Conservation (phyloP, 2,329 filamentous ascomycete genomes). For the Sarocladium oryzae region DNA sequence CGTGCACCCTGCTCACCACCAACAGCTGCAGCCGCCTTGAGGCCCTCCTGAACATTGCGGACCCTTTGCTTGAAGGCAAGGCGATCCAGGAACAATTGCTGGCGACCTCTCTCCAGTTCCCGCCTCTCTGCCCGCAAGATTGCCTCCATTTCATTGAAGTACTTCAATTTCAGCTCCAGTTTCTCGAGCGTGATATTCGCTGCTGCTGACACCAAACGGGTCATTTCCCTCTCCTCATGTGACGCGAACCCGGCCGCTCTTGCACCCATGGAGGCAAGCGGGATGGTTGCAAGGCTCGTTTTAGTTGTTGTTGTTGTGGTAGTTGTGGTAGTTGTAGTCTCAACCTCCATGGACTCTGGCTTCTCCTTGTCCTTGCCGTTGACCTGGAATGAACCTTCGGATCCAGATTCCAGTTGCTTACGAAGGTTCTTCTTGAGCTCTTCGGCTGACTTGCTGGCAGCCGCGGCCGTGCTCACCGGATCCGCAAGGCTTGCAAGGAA, state of each 20-base stretch:
- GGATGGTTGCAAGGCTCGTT: constrained; percentile 62
- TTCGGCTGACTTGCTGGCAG: constrained; percentile 79
- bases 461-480: constrained; percentile 81
- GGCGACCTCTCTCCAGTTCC: constrained; percentile 84
- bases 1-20: constrained; percentile 45
- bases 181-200: constrained; percentile 95
- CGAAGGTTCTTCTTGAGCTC: constrained; percentile 77
- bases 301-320: constrained; percentile 42
- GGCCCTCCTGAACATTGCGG: constrained; percentile 69
- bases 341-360: constrained; percentile 57
- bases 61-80: constrained; percentile 85
- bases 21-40: constrained; percentile 48
- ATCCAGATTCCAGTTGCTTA: constrained; percentile 62
- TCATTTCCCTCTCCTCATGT: constrained; percentile 95
- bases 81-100: constrained; percentile 89
- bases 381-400: constrained; percentile 36
- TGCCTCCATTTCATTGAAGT: constrained; percentile 94
- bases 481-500: constrained; percentile 91
- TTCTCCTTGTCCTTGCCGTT: constrained; percentile 56
- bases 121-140: constrained; percentile 86
- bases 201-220: constrained; percentile 81
- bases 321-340: constrained; percentile 42
- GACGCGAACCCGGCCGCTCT: constrained; percentile 84
- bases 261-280: constrained; percentile 78
- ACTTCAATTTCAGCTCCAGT: constrained; percentile 88